These are phyloP conservation scores for Gossypium australe DNA, from an alignment of 345 rosid species.

Conservation along the genomic window DNA sequence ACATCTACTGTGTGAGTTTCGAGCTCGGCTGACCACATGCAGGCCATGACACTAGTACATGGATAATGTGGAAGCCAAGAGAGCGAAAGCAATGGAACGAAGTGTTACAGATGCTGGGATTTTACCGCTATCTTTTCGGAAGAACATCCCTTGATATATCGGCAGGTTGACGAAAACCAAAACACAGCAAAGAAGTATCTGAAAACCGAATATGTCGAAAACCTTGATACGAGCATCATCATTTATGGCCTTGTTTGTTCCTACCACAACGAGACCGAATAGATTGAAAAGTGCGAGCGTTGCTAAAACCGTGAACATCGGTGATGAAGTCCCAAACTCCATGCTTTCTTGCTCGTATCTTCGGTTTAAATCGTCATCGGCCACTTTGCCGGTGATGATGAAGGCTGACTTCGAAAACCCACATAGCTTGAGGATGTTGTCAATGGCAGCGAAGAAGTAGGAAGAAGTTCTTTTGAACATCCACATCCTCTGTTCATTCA, in stretches of 20 bases:
- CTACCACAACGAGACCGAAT: slow-evolving; percentile 21
- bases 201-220: slow-evolving; percentile 32
- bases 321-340: slow-evolving; percentile 70
- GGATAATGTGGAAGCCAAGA: slow-evolving; percentile 28
- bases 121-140: slow-evolving; percentile 57
- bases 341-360: slow-evolving; percentile 59
- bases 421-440: slow-evolving; percentile 22
- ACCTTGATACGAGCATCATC: neutral
- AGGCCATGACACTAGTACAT: neutral
- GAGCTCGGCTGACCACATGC: neutral
- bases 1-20: neutral
- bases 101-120: slow-evolving; percentile 41
- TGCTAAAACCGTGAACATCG: slow-evolving; percentile 55
- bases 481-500: slow-evolving; percentile 31
- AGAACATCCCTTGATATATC: slow-evolving; percentile 40
- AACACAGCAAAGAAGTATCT: slow-evolving; percentile 39
- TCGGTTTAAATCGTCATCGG: slow-evolving; percentile 43
- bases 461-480: neutral
- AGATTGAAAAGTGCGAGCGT: slow-evolving; percentile 15
- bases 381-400: slow-evolving; percentile 57
- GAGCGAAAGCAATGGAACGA: slow-evolving; percentile 35
- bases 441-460: neutral
- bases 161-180: slow-evolving; percentile 49
- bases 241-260: neutral
- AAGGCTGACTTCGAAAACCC: slow-evolving; percentile 49